Conservation (phyloP, 257 asterid species). For the Buddleja alternifolia region DNA sequence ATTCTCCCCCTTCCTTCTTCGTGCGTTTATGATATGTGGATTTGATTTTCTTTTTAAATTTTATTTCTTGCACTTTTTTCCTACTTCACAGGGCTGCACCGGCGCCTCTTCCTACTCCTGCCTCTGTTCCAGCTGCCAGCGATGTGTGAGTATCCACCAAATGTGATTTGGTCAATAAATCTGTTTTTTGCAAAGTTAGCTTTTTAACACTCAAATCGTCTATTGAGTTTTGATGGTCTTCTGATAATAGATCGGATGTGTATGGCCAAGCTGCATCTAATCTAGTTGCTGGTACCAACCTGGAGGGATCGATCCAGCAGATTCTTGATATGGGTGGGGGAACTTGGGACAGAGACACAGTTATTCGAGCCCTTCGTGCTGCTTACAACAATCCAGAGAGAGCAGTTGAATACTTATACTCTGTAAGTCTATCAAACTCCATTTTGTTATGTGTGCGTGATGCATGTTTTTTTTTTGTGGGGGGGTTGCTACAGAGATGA, state of each 20-base stretch:
- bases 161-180: not conserved
- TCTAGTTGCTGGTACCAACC: conserved; percentile 74
- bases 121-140: conserved; percentile 31
- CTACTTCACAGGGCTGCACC: conserved; percentile 40
- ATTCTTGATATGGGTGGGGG: conserved; percentile 95
- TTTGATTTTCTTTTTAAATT: not conserved
- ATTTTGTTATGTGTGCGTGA: not conserved
- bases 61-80: conserved; percentile 11
- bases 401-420: conserved; percentile 86
- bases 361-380: conserved; percentile 84
- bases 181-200: not conserved
- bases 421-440: conserved; percentile 50
- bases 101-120: conserved; percentile 30
- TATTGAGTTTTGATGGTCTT: conserved; percentile 15
- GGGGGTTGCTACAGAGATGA: no score
- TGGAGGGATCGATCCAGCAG: conserved; percentile 73
- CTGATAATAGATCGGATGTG: conserved; percentile 54
- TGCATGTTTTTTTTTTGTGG: no score
- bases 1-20: not conserved
- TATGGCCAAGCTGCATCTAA: conserved; percentile 73
- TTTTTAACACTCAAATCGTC: not conserved
- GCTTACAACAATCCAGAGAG: conserved; percentile 90
- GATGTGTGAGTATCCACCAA: conserved; percentile 40
- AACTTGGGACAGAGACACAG: conserved; percentile 83
- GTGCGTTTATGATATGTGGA: not conserved